A percentile compares a stretch with the other conserved stretches of the same genome.
phyloP scores from a whole-genome alignment of 768 basidiomycete genomes.

The Pulveroboletus sp. region DNA sequence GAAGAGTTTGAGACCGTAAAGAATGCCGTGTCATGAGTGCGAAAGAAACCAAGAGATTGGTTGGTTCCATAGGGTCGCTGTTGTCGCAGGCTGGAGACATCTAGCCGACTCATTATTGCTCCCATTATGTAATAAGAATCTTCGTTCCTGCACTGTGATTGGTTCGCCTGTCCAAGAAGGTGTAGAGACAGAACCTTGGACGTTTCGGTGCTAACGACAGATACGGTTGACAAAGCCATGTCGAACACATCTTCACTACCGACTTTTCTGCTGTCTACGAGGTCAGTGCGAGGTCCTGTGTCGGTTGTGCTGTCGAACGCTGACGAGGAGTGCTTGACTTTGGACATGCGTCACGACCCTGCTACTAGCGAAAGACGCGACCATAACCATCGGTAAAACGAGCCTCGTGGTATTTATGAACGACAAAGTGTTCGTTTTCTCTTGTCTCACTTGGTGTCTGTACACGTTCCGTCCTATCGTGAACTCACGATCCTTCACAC shows the following conservation, averaged over 20 bases:
- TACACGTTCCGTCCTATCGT: constrained; percentile 3
- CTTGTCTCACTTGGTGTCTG: constrained; percentile 7
- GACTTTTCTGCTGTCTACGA: neutral
- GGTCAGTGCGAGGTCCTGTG: constrained; percentile 9
- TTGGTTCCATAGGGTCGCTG: constrained; percentile 8
- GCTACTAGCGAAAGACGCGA: constrained; percentile 8
- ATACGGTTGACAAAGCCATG: constrained; percentile 14
- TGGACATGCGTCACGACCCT: constrained; percentile 4
- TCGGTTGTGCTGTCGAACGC: neutral
- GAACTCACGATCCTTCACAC: constrained; percentile 15
- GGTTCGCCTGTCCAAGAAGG: constrained; percentile 10
- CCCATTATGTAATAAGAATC: constrained; percentile 23
- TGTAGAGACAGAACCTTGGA: constrained; percentile 13
- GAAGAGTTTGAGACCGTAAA: constrained; percentile 24
- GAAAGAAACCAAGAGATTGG: constrained; percentile 9
- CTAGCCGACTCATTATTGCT: constrained; percentile 26
- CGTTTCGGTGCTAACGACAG: constrained; percentile 6
- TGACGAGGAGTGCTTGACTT: neutral
- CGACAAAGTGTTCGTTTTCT: constrained; percentile 8
- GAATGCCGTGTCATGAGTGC: constrained; percentile 19
- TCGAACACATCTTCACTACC: neutral
- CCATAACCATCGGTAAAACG: neutral
- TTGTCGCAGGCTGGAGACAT: constrained; percentile 18
- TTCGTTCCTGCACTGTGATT: constrained; percentile 15
- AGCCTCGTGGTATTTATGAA: constrained; percentile 12